phyloP scores from a whole-genome alignment of 1,139 yeast genomes.

The Pichia sp. region DNA sequence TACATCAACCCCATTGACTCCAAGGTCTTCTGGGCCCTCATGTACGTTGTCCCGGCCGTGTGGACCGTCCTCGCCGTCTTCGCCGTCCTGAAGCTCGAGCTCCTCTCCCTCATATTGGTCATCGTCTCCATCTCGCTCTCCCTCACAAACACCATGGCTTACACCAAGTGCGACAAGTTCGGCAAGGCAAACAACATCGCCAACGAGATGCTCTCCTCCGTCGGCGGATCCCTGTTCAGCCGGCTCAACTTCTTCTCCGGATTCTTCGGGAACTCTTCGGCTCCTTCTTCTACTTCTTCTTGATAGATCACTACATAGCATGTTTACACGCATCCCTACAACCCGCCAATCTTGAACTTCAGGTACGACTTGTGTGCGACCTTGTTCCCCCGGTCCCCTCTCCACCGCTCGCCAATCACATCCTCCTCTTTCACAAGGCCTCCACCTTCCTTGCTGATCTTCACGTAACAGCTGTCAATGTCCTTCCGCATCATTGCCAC shows the following conservation, averaged over 20 bases:
- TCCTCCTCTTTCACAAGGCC: constrained; percentile 30
- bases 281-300: too few relatives aligned
- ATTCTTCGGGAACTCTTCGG: background rate
- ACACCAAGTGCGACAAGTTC: constrained; percentile 85
- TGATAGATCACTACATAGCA: background rate
- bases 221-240: constrained; percentile 45
- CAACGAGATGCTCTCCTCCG: constrained; percentile 39
- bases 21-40: constrained; percentile 76
- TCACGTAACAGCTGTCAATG: constrained; percentile 10
- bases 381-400: constrained; percentile 26
- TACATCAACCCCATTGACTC: constrained; percentile 90
- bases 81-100: constrained; percentile 72
- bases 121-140: constrained; percentile 67
- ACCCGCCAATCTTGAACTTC: constrained; percentile 16
- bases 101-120: constrained; percentile 66
- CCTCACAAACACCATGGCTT: constrained; percentile 80
- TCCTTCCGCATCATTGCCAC: constrained; percentile 7
- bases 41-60: constrained; percentile 67
- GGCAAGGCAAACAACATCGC: constrained; percentile 61
- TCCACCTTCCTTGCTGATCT: constrained; percentile 12
- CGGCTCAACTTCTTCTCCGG: constrained; percentile 45
- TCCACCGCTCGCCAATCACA: constrained; percentile 32
- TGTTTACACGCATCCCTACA: background rate
- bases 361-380: constrained; percentile 35
- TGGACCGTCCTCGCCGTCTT: constrained; percentile 74